Evolutionary conservation across 2,329 filamentous ascomycete genomes (phyloP), one percentile per base, ranked within the genome.

Genomic region (Exophiala sp.): DNA sequence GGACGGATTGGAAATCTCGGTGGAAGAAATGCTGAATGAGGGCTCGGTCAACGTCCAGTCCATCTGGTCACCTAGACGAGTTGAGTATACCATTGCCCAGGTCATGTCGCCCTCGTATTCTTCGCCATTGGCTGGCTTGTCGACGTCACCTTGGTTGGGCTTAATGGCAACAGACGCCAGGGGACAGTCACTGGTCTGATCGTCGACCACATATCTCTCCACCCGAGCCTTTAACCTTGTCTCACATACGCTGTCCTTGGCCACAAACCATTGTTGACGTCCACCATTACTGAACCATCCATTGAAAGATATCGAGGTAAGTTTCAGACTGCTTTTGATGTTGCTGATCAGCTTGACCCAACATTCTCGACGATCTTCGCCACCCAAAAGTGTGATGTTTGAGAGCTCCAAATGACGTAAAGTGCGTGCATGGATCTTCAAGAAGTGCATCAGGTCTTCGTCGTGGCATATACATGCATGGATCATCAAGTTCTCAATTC

Each of bases 281-380:
- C 56, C 56, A 27, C 56, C 56, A 24, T 58, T 58, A 27, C 38
- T 58, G 46, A 58, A 50, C 56, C 53, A 58, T 16, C 53, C 56
- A 32, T 43, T 50, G 38, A 58, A 58, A 13, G 53, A 49, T 11
- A 56, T 40, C 3, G 47, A 52, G 2, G 50, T 38, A 14, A 58
- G 53, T 21, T 50, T 53, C 13, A 58, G 41, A 21, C 51, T 38
- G 2, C 27, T 52, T 40, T 56, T 56, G 18, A 58, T 30, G 29
- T 37, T 43, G 37, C 55, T 53, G 40, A 58, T 56, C 24, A 55
- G 19, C 23, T 40, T 47, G 29, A 58, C 56, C 56, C 56, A 58
- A 30, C 56, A 58, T 35, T 52, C 50, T 13, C 51, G 50, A n/a
- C 53, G 47, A 39, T 56, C 56, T n/a, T 52, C 48, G 8, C 23